A percentile compares a stretch with the other conserved stretches of the same genome.
Conservation (phyloP, 1,139 yeast species). For the Blastobotrys elegans region DNA sequence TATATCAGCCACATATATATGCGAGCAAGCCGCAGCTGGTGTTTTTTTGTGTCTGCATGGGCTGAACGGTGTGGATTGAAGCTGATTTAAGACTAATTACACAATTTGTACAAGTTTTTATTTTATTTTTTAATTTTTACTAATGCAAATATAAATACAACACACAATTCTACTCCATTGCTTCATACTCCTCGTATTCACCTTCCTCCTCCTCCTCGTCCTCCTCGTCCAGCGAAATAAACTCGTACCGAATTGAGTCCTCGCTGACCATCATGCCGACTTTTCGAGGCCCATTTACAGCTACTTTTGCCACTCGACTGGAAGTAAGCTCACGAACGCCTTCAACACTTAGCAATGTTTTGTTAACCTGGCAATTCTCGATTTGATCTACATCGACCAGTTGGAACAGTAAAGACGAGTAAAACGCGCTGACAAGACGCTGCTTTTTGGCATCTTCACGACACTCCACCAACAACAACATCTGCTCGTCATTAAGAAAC, state of each 20-base stretch:
- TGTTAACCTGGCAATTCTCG: neutral
- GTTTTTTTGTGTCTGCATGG: too few species aligned
- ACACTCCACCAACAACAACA: slow-evolving; percentile 6
- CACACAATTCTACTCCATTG: too few species aligned
- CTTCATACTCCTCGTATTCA: too few species aligned
- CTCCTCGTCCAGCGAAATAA: slow-evolving; percentile 23
- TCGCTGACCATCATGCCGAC: slow-evolving; percentile 23
- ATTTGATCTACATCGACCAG: neutral
- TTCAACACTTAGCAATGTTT: neutral
- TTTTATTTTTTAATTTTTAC: too few species aligned
- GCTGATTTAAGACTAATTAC: too few species aligned
- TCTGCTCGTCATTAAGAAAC: slow-evolving; percentile 19
- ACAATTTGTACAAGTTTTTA: too few species aligned
- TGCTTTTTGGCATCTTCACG: neutral
- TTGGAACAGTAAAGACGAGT: neutral
- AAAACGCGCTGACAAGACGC: neutral
- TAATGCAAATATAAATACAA: too few species aligned
- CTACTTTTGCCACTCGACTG: slow-evolving; percentile 2
- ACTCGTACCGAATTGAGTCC: slow-evolving; percentile 21
- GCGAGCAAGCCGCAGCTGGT: too few species aligned
- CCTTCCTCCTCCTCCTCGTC: slow-evolving; percentile 17
- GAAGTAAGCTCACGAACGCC: neutral
- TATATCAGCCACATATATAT: too few species aligned
- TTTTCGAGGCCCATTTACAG: slow-evolving; percentile 23
- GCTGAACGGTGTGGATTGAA: too few species aligned